Conservation (phyloP, 768 basidiomycete genomes). For the Amanita polypyramis region DNA sequence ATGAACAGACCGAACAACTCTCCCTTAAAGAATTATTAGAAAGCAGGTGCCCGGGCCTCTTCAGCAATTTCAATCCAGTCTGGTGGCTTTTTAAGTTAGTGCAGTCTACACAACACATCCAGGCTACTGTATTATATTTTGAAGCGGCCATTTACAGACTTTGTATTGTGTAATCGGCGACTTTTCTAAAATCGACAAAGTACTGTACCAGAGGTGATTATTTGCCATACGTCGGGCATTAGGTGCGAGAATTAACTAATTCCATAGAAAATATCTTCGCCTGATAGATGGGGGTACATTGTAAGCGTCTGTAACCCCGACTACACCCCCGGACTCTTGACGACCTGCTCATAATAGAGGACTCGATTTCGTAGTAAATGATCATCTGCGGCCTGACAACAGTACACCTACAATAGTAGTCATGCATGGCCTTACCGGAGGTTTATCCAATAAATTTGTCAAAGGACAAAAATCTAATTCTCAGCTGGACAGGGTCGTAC, state of each 20-base stretch:
- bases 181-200: slow-evolving; percentile 44
- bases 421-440: slow-evolving; percentile 46
- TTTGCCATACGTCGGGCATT: slow-evolving; percentile 4
- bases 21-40: slow-evolving; percentile 31
- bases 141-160: slow-evolving; percentile 57
- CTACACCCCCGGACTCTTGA: neutral
- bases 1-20: slow-evolving; percentile 22
- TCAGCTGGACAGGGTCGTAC: slow-evolving; percentile 56
- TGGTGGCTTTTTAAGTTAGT: slow-evolving; percentile 43
- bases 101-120: neutral
- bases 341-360: slow-evolving; percentile 29
- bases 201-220: slow-evolving; percentile 43
- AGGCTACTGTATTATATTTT: neutral
- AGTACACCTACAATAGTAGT: slow-evolving; percentile 48
- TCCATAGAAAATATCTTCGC: slow-evolving; percentile 33
- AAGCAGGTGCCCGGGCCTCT: slow-evolving; percentile 31
- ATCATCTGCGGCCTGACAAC: slow-evolving; percentile 24
- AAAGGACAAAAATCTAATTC: slow-evolving; percentile 1
- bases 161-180: slow-evolving; percentile 49
- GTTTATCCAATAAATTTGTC: slow-evolving; percentile 14
- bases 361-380: slow-evolving; percentile 52
- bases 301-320: slow-evolving; percentile 24
- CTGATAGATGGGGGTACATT: slow-evolving; percentile 56
- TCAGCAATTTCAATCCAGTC: slow-evolving; percentile 29
- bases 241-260: neutral